A percentile compares a stretch with the other conserved stretches of the same genome.
These are phyloP conservation scores for Lachancea quebecensis DNA, from an alignment of 805 yeast genomes.

Conservation along the genomic window DNA sequence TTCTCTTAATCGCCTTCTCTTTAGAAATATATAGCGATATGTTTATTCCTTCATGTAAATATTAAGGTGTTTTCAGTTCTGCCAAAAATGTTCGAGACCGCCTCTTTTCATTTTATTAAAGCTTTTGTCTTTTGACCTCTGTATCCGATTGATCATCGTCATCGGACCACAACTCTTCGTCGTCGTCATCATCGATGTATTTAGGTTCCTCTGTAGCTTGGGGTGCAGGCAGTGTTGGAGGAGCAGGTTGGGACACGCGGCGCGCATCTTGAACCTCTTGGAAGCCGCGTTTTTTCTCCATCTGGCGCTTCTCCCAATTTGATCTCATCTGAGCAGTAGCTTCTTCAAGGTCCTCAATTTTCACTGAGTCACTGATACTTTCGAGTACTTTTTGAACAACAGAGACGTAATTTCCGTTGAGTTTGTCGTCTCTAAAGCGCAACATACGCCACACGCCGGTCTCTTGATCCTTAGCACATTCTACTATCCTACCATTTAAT, in stretches of 20 bases:
- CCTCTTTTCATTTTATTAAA: neutral
- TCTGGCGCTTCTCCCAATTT: constrained; percentile 56
- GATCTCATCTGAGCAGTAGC: constrained; percentile 50
- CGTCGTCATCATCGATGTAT: constrained; percentile 28
- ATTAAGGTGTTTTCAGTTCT: neutral
- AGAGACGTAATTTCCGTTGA: constrained; percentile 74
- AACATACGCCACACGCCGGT: constrained; percentile 72
- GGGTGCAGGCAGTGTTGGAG: constrained; percentile 3
- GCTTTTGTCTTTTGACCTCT: constrained; percentile 4
- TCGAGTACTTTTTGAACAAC: constrained; percentile 78
- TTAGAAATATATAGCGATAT: neutral
- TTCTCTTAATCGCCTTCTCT: constrained; percentile 5
- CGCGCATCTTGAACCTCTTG: neutral
- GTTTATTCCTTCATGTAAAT: constrained; percentile 3
- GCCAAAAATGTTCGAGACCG: too few species aligned
- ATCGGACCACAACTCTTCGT: constrained; percentile 26
- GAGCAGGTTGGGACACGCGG: constrained; percentile 2
- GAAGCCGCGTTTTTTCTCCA: constrained; percentile 14
- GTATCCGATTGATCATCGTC: constrained; percentile 8
- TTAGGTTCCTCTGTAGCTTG: constrained; percentile 17
- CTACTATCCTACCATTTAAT: constrained; percentile 81
- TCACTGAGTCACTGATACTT: constrained; percentile 81
- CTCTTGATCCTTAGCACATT: constrained; percentile 61
- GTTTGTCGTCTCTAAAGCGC: constrained; percentile 89
- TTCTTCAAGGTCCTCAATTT: constrained; percentile 63